Base-by-base conservation (phyloP, 2,329 filamentous ascomycete species). In the Clarireedia monteithiana region DNA sequence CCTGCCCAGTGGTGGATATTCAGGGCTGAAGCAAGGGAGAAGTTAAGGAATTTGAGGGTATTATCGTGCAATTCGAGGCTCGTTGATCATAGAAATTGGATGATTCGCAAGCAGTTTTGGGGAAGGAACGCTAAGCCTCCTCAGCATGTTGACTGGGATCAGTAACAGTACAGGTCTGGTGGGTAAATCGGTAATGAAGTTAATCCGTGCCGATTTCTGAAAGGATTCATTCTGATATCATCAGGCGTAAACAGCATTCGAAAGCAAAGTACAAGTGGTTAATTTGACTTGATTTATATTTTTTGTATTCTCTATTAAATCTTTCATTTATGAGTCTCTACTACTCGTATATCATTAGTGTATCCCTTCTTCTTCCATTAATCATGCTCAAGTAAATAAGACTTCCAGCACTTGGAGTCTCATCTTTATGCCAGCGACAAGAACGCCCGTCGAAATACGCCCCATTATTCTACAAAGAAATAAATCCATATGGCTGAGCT, bases 371-470 rank as follows among this genome's bases (percentile, higher is more conserved):
- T n/a, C 27, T 15, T 17, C 34, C 5, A 48, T 36, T 24, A 55
- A 42, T 20, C 6, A 36, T 36, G 10, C 30, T 10, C 10, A 34
- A 34, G 10, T 36, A 23, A 38, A 9, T 26, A 44, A 48, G 62
- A 61, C 62, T 58, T 56, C 64, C 65, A 68, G 65, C 65, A 62
- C 66, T 67, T 68, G 66, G 66, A 62, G 57, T n/a, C 30, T 24
- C 34, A 24, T n/a, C 30, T 24, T 34, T 17, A 26, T 9, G 4
- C 26, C 46, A 15, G 40, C n/a, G 6, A 15, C 24, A 9, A 10
- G n/a, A 20, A 36, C 34, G n/a, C 47, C n/a, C 6, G 27, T 49
- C 30, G n/a, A 20, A 34, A 7, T 17, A 36, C 15, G 15, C 38
- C 20, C 24, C 36, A 48, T 30, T 4, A 30, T 30, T 53, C 38